These are phyloP conservation scores for Mucor racemosus DNA, from an alignment of 371 early-diverging fungal genomes.

Conservation along the genomic window DNA sequence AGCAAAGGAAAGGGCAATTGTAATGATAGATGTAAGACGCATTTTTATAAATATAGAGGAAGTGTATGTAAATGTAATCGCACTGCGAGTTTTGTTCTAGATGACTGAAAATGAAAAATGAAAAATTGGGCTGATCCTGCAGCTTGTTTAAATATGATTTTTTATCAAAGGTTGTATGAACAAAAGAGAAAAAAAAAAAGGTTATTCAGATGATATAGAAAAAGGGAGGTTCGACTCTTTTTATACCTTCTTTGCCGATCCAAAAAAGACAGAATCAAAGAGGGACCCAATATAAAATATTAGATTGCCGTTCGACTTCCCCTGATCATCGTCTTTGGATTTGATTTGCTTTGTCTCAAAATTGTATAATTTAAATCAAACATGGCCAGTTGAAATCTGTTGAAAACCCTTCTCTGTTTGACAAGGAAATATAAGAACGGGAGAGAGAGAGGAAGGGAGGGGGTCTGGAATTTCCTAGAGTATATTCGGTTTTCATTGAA, in stretches of 20 bases:
- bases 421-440: background rate
- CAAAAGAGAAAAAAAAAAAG: too few species aligned
- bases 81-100: constrained; percentile 3
- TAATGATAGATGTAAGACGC: constrained; percentile 22
- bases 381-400: background rate
- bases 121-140: constrained; percentile 12
- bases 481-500: background rate
- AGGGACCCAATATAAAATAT: background rate
- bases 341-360: constrained; percentile 14
- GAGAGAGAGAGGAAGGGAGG: background rate
- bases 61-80: constrained; percentile 1
- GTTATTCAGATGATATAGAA: too few species aligned
- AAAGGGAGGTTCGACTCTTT: background rate
- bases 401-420: background rate
- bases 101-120: background rate
- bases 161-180: background rate
- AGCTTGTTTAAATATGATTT: constrained; percentile 3
- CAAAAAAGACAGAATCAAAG: background rate
- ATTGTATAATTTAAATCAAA: background rate
- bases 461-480: background rate
- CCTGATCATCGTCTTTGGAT: constrained; percentile 5
- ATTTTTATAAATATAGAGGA: constrained; percentile 10
- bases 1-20: constrained; percentile 24
- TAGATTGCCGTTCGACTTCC: background rate
- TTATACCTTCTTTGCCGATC: background rate